phyloP scores from a whole-genome alignment of 805 yeast genomes.

The Hanseniaspora clermontiae region DNA sequence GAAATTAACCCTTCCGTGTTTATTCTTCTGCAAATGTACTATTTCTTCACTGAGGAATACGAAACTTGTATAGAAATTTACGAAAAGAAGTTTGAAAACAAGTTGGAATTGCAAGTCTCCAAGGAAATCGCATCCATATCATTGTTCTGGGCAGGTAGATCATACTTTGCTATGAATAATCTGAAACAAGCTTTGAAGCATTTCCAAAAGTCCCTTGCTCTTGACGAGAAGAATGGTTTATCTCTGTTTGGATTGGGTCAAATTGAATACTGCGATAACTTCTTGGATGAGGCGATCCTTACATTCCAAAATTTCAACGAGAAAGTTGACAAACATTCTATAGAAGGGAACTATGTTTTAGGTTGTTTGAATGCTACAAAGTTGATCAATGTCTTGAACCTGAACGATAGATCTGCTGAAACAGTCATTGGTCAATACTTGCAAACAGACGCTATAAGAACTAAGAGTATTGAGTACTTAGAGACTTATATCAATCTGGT shows the following conservation, averaged over 20 bases:
- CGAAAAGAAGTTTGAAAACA: slow-evolving; percentile 34
- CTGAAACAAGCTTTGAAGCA: slow-evolving; percentile 55
- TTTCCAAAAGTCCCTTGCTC: slow-evolving; percentile 59
- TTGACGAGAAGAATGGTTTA: slow-evolving; percentile 50
- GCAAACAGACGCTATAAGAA: slow-evolving; percentile 19
- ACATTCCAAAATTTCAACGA: slow-evolving; percentile 69
- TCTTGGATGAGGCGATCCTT: slow-evolving; percentile 70
- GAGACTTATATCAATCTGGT: slow-evolving; percentile 60
- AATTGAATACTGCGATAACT: slow-evolving; percentile 61
- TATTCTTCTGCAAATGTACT: slow-evolving; percentile 54
- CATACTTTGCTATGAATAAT: slow-evolving; percentile 47
- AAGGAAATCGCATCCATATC: slow-evolving; percentile 45
- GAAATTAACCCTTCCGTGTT: slow-evolving; percentile 44
- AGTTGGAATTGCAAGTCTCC: slow-evolving; percentile 27
- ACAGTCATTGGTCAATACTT: slow-evolving; percentile 10
- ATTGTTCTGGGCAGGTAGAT: slow-evolving; percentile 76
- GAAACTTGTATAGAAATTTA: slow-evolving; percentile 46
- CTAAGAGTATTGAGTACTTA: slow-evolving; percentile 49
- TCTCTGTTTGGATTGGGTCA: slow-evolving; percentile 79
- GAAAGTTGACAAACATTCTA: slow-evolving; percentile 34
- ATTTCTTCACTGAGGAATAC: slow-evolving; percentile 55
- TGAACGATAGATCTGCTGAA: slow-evolving; percentile 15
- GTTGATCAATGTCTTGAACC: not conserved
- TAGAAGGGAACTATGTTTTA: slow-evolving; percentile 58
- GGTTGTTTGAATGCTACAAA: slow-evolving; percentile 62